A percentile compares a stretch with the other conserved stretches of the same genome.
These are phyloP conservation scores for Cudoniella acicularis DNA, from an alignment of 495 filamentous ascomycete genomes.

Conservation along the genomic window DNA sequence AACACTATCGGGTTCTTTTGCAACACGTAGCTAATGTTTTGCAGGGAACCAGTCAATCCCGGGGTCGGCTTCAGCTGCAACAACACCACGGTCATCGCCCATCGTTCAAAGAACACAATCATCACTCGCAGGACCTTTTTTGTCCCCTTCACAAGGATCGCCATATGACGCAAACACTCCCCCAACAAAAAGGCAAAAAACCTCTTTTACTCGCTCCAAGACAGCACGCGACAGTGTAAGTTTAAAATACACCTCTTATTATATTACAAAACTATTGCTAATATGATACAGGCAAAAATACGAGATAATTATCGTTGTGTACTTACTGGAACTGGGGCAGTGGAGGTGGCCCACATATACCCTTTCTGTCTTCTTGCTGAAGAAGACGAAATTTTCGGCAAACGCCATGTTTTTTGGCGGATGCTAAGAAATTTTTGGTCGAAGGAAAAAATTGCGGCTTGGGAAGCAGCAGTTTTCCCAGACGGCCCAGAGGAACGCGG, in stretches of 20 bases:
- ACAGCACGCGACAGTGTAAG: slow-evolving; percentile 3
- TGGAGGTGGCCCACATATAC: slow-evolving; percentile 13
- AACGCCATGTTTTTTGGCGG: slow-evolving; percentile 12
- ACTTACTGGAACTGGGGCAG: not conserved
- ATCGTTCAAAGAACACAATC: too few relatives aligned
- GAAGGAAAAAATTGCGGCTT: slow-evolving; percentile 11
- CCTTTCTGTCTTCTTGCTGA: slow-evolving; percentile 2
- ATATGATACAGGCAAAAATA: slow-evolving; percentile 1
- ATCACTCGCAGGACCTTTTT: too few relatives aligned
- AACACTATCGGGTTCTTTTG: slow-evolving; percentile 11
- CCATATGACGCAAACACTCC: too few relatives aligned
- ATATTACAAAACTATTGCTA: not conserved
- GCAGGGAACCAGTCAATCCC: slow-evolving; percentile 4
- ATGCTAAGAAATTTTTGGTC: slow-evolving; percentile 11
- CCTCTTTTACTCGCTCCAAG: not conserved
- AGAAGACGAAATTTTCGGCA: slow-evolving; percentile 10
- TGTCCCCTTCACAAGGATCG: too few relatives aligned
- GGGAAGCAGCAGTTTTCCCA: slow-evolving; percentile 19
- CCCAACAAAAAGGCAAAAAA: too few relatives aligned
- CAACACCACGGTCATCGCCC: too few relatives aligned
- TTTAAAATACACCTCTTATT: not conserved
- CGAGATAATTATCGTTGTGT: slow-evolving; percentile 5
- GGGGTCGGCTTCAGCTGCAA: not conserved
- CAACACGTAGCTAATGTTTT: slow-evolving; percentile 11
- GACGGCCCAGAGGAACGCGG: slow-evolving; percentile 3